Evolutionary conservation across 805 yeast species (phyloP).

Genomic region (Saccharomycopsis fermentans): DNA sequence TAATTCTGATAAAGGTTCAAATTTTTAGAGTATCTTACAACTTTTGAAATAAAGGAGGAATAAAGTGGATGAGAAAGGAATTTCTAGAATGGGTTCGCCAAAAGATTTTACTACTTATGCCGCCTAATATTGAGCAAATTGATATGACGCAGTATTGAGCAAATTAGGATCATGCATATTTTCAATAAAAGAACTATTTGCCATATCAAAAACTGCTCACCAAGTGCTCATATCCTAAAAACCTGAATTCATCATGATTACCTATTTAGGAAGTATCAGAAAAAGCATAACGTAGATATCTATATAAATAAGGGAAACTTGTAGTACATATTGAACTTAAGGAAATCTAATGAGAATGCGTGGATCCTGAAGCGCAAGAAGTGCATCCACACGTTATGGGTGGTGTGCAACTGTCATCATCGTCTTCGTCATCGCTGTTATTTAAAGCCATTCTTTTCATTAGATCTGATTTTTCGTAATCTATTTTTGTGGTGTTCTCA

Average conservation of each 20-base stretch:
- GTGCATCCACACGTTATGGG: constrained; percentile 18
- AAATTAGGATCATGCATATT: too few relatives aligned
- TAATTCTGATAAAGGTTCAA: neutral
- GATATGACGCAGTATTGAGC: neutral
- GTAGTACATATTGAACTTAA: neutral
- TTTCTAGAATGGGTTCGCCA: too few relatives aligned
- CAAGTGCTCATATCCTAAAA: neutral
- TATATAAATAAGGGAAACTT: neutral
- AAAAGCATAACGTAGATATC: neutral
- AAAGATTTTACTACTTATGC: too few relatives aligned
- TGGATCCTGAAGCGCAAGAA: constrained; percentile 7
- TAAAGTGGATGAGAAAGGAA: too few relatives aligned
- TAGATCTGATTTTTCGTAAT: constrained; percentile 1
- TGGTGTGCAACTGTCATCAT: constrained; percentile 17
- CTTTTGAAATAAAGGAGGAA: too few relatives aligned
- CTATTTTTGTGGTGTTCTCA: neutral
- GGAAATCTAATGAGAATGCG: neutral
- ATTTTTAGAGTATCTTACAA: neutral
- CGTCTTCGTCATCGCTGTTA: constrained; percentile 8
- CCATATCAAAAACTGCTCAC: neutral
- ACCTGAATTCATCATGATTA: neutral
- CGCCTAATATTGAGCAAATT: neutral
- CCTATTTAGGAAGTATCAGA: neutral
- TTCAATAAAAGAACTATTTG: neutral
- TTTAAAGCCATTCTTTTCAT: constrained; percentile 15